A percentile compares a stretch with the other conserved stretches of the same genome.
These are phyloP conservation scores for Peniophora sp. DNA, from an alignment of 1,284 basidiomycete species.

Conservation along the genomic window DNA sequence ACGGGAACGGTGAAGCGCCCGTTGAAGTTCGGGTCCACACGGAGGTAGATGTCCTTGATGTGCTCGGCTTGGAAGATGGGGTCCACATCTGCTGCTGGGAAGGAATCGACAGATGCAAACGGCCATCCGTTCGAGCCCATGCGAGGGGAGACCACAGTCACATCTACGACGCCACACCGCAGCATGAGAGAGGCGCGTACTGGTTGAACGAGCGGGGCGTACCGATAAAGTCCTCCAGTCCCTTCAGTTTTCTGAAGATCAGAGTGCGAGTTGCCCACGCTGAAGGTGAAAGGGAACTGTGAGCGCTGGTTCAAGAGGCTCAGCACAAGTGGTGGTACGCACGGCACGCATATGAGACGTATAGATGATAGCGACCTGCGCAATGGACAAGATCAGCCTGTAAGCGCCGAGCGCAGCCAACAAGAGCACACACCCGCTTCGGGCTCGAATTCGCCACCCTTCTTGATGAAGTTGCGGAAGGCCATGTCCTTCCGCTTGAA, in stretches of 20 bases:
- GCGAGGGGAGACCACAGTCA: slow-evolving; percentile 80
- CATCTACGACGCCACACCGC: slow-evolving; percentile 35
- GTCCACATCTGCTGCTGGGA: slow-evolving; percentile 68
- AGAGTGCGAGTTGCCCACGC: slow-evolving; percentile 93
- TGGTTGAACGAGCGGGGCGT: slow-evolving; percentile 18
- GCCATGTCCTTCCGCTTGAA: slow-evolving; percentile 72
- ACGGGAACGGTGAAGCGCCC: slow-evolving; percentile 88
- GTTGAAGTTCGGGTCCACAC: slow-evolving; percentile 61
- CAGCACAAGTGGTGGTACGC: slow-evolving; percentile 22
- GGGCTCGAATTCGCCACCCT: slow-evolving; percentile 70
- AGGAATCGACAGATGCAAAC: slow-evolving; percentile 66
- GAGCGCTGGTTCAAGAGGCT: not conserved
- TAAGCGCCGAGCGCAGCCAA: not conserved
- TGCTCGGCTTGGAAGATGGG: slow-evolving; percentile 64
- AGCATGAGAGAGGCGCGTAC: slow-evolving; percentile 2
- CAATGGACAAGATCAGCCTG: not conserved
- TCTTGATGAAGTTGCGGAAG: slow-evolving; percentile 72
- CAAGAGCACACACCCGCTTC: slow-evolving; percentile 55
- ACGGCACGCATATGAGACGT: slow-evolving; percentile 78
- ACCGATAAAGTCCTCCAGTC: slow-evolving; percentile 81
- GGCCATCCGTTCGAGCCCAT: slow-evolving; percentile 87
- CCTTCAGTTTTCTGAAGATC: slow-evolving; percentile 87
- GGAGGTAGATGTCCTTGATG: slow-evolving; percentile 82
- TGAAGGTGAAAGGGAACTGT: slow-evolving; percentile 16
- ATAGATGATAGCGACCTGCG: slow-evolving; percentile 84